phyloP scores from a whole-genome alignment of 1,284 basidiomycete species.

The Pseudozyma pruni region DNA sequence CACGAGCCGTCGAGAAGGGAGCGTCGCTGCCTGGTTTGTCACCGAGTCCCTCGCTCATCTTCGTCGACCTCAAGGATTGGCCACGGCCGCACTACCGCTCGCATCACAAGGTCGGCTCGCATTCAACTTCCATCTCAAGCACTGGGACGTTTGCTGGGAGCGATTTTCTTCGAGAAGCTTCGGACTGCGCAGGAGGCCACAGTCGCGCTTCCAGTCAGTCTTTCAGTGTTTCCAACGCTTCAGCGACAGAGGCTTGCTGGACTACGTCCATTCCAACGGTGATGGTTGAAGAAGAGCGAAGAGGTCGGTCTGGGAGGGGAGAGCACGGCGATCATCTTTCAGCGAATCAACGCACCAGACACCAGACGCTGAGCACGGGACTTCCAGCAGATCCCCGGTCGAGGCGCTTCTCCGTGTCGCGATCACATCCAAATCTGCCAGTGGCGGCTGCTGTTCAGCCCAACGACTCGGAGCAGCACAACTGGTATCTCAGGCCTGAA shows the following conservation, averaged over 20 bases:
- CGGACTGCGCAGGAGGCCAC: slow-evolving; percentile 4
- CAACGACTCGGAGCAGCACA: neutral
- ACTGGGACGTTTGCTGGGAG: too few relatives aligned
- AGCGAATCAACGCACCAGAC: too few relatives aligned
- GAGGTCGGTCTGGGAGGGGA: too few relatives aligned
- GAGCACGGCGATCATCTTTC: too few relatives aligned
- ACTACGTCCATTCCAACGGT: too few relatives aligned
- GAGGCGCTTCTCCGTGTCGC: neutral
- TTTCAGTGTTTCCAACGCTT: slow-evolving; percentile 5
- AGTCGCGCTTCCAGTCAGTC: slow-evolving; percentile 8
- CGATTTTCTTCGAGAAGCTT: slow-evolving; percentile 1
- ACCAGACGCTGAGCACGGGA: too few relatives aligned
- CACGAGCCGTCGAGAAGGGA: too few relatives aligned
- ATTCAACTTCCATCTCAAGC: neutral
- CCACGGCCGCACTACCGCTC: slow-evolving; percentile 5
- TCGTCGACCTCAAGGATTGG: slow-evolving; percentile 2
- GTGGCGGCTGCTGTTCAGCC: too few relatives aligned
- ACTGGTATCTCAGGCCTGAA: neutral
- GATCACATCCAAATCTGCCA: slow-evolving; percentile 3
- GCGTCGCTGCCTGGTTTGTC: neutral
- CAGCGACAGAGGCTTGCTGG: slow-evolving; percentile 1
- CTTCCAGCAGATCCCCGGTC: neutral
- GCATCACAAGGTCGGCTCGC: neutral
- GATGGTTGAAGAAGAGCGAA: too few relatives aligned
- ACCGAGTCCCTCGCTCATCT: slow-evolving; percentile 18